Percentiles rank a stretch among this genome's conserved stretches.
Conservation (phyloP, 257 asterid genomes). For the Verbascum thapsus region DNA sequence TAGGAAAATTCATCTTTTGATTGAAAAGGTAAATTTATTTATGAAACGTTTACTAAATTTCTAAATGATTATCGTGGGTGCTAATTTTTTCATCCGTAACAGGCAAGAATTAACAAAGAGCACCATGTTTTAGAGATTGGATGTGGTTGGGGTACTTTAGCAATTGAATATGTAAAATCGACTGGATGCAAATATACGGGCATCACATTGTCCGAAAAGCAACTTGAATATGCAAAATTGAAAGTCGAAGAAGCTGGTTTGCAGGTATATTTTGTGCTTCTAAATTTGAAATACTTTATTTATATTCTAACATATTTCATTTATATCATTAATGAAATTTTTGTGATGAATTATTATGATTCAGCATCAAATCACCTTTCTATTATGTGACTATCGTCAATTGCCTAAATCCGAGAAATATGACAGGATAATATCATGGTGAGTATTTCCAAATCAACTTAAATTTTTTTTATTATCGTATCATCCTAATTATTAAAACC, state of each 20-base stretch:
- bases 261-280: conserved; percentile 46
- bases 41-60: not conserved
- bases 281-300: too few species aligned
- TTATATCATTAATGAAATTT: too few species aligned
- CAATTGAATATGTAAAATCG: conserved; percentile 57
- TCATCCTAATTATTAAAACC: too few species aligned
- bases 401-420: conserved; percentile 49
- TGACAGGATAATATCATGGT: conserved; percentile 72
- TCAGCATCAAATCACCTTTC: conserved; percentile 57
- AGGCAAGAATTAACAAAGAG: conserved; percentile 59
- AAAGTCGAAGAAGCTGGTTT: conserved; percentile 65
- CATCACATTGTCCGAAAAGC: conserved; percentile 63
- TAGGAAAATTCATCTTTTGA: conserved; percentile 55
- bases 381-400: conserved; percentile 69
- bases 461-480: too few species aligned
- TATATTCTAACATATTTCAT: too few species aligned
- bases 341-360: too few species aligned
- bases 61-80: not conserved
- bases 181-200: conserved; percentile 79
- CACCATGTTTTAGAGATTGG: conserved; percentile 74
- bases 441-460: too few species aligned
- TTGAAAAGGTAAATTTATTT: conserved; percentile 80
- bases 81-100: conserved; percentile 7
- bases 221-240: conserved; percentile 46
- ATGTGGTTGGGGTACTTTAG: conserved; percentile 74